Base-by-base conservation (phyloP, 352 stramenopile species). In the Aphanomyces invadans region DNA sequence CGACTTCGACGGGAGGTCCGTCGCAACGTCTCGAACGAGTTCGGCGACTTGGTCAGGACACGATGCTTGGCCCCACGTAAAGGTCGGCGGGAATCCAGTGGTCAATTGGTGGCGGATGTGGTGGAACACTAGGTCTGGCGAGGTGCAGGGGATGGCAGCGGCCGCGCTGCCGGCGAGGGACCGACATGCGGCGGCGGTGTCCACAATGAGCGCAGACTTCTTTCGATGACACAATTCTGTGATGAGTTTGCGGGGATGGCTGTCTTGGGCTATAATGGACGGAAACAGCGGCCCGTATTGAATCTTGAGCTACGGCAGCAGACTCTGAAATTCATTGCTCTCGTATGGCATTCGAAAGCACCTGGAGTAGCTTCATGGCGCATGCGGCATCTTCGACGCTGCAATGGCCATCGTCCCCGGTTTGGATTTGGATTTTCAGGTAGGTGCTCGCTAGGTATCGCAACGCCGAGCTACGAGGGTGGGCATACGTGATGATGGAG, bases 321-420 rank as follows among this genome's bases (percentile, higher is more conserved):
- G 19, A 39, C 36, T 10, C 17, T 38, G 15, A 62, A 25, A 68
- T 36, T 29, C n/a, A 52, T 49, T 42, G 7, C 36, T 42, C 36
- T 42, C 15, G 7, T 42, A 42, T 42, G 15, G n/a, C n/a, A n/a
- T n/a, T n/a, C 17, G 10, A 29, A 21, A 31, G 11, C 68, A 78
- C 71, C 46, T 86, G 74, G 1, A 76, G 76, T 32, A 94, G 72
- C 44, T 94, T 83, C 25, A 94, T 76, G 21, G 85, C 87, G 4
- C 81, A 80, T 7, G 89, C 67, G 2, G 85, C 85, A 60, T 94
- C 85, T 74, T 94, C 85, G 31, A 90, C 72, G 63, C 85, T 94
- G 71, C 81, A 90, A 67, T 94, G 85, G 10, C 85, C 85, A 42
- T 92, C 73, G 0, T 70, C 75, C 28, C 76, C 76, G 5, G 77